These are phyloP conservation scores for Alternaria burnsii DNA, from an alignment of 2,329 filamentous ascomycete species.

Conservation along the genomic window DNA sequence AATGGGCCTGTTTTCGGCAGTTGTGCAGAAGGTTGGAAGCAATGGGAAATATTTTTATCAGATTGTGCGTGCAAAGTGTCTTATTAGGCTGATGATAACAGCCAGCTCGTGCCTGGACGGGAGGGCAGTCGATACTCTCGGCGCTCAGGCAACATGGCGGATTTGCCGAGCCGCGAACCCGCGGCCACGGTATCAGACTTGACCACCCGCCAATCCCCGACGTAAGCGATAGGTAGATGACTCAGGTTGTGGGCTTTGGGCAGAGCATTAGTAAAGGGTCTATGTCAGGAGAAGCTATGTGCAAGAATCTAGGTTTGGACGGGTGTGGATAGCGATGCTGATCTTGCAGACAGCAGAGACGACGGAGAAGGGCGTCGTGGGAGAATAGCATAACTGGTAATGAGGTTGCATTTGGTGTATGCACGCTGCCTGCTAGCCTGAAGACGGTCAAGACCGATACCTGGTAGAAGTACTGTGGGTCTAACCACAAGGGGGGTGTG, in stretches of 20 bases:
- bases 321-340: neutral
- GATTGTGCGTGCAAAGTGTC: slow-evolving; percentile 5
- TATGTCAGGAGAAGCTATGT: neutral
- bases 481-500: slow-evolving; percentile 16
- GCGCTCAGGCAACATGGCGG: slow-evolving; percentile 22
- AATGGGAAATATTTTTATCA: neutral
- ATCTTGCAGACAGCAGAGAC: neutral
- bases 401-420: slow-evolving; percentile 7
- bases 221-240: slow-evolving; percentile 15
- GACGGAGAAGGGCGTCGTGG: neutral
- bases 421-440: slow-evolving; percentile 18
- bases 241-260: neutral
- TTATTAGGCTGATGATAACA: slow-evolving; percentile 10
- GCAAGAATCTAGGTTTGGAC: neutral
- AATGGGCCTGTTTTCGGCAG: neutral
- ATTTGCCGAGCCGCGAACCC: slow-evolving; percentile 31
- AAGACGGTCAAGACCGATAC: slow-evolving; percentile 16
- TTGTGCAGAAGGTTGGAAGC: neutral
- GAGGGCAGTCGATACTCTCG: slow-evolving; percentile 10
- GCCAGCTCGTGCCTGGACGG: slow-evolving; percentile 6
- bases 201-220: slow-evolving; percentile 22
- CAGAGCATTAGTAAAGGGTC: neutral
- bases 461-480: slow-evolving; percentile 1
- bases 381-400: neutral
- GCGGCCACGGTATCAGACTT: slow-evolving; percentile 26